Base-by-base conservation (phyloP, 495 filamentous ascomycete genomes). In the Arthonia radiata region DNA sequence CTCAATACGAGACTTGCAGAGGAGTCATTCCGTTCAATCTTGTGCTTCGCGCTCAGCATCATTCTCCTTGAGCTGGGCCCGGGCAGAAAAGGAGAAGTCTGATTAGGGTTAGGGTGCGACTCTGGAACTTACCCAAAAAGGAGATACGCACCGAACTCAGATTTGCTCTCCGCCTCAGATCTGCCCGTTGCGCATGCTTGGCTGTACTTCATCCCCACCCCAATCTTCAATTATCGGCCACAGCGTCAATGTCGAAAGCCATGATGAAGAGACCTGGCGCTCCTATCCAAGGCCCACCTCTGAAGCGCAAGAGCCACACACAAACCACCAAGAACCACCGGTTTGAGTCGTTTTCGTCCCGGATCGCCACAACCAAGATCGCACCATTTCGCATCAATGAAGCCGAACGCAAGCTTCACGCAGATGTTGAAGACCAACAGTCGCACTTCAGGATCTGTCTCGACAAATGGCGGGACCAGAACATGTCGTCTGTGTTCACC, bases 311-410 rank as follows among this genome's bases (percentile, higher is more conserved):
- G 26, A 38, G 57, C 5, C 52, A 64, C 34, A 91, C 80, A 5
- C 53, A 56, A 34, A 73, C 80, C 17, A 67, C 67, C 35, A 81
- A 75, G 37, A 67, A 71, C 17, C 76, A 91, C 45, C 61, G 73
- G 46, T 94, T 79, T 61, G 75, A 99, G 53, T 67, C 69, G 26
- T 99, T 99, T 50, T 80, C 76, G 18, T 57, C 70, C 46, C 90
- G 92, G 43, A 78, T 99, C 42, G 66, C 80, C 36, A 92, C 86
- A 47, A 57, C 94, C 45, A 82, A 67, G 42, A 73, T 99, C 53
- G 82, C 94, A 40, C 83, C 86, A 13, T 64, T 93, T 36, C 75
- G 82, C 37, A 66, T 67, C 50, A 71, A 79, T 35, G 7, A 22
- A 22, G 19, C 7, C 11, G 78, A 81, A 44, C 68, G 68, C 30